phyloP scores from a whole-genome alignment of 2,329 filamentous ascomycete genomes.

The Coniochaeta sp. region DNA sequence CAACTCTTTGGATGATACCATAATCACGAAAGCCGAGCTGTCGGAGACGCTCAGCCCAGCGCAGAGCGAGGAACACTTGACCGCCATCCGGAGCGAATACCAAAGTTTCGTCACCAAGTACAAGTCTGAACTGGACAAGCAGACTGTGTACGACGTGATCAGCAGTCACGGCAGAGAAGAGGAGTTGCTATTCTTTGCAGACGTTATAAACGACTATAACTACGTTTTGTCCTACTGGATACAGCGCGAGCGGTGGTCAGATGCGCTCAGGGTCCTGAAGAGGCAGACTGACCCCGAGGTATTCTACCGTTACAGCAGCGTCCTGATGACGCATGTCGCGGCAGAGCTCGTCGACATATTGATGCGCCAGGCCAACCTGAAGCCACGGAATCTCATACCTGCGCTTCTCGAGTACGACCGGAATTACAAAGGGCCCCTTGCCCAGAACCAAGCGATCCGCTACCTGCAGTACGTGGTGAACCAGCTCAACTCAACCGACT shows the following conservation, averaged over 20 bases:
- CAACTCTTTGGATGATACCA: conserved; percentile 88
- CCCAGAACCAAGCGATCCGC: conserved; percentile 82
- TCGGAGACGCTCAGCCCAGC: conserved; percentile 63
- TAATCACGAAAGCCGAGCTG: conserved; percentile 80
- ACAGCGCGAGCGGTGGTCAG: conserved; percentile 84
- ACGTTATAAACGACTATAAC: conserved; percentile 81
- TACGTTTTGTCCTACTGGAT: conserved; percentile 97
- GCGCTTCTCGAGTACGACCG: conserved; percentile 92
- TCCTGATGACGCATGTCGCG: conserved; percentile 86
- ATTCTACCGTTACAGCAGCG: conserved; percentile 94
- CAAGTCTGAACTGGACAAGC: conserved; percentile 79
- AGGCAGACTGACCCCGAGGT: conserved; percentile 87
- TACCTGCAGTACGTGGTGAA: conserved; percentile 94
- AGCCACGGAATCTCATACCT: conserved; percentile 83
- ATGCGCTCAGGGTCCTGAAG: conserved; percentile 82
- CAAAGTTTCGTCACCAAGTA: conserved; percentile 81
- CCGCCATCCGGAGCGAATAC: conserved; percentile 66
- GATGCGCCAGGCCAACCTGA: conserved; percentile 81
- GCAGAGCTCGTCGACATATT: conserved; percentile 88
- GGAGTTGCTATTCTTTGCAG: conserved; percentile 87
- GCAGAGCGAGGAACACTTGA: conserved; percentile 65
- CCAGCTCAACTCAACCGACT: conserved; percentile 68
- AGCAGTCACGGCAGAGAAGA: conserved; percentile 92
- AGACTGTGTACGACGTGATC: conserved; percentile 92
- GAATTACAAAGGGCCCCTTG: conserved; percentile 57